Evolutionary conservation across 805 yeast species (phyloP).

Genomic region (Lachancea mirantina): DNA sequence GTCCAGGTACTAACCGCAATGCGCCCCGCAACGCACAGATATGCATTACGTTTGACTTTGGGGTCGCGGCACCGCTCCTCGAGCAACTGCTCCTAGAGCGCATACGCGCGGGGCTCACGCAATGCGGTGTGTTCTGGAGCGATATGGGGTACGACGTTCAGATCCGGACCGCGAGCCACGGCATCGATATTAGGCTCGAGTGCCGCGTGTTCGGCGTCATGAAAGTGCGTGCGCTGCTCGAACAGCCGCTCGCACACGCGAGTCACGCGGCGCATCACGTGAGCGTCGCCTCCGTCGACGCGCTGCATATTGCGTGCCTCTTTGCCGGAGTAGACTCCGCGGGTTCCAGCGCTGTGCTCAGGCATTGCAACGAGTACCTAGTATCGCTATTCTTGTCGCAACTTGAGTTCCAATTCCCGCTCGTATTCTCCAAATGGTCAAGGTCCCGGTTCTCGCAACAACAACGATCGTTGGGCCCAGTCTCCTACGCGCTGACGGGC

Average conservation of each 20-base stretch:
- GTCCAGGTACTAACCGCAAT: not conserved
- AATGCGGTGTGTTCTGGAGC: conserved; percentile 7
- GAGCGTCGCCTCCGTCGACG: conserved; percentile 1
- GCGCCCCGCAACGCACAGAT: not conserved
- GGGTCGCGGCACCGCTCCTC: not conserved
- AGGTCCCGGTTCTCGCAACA: conserved; percentile 20
- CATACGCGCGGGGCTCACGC: conserved; percentile 1
- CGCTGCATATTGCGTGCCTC: conserved; percentile 2
- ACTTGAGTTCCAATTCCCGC: conserved; percentile 31
- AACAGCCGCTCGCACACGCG: conserved; percentile 10
- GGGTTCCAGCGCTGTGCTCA: conserved; percentile 2
- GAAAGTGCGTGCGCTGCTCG: conserved; percentile 9
- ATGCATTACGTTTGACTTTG: not conserved
- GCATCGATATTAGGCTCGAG: conserved; percentile 1
- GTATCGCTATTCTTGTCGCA: conserved; percentile 27
- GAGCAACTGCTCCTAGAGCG: not conserved
- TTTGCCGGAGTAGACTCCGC: conserved; percentile 1
- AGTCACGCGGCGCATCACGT: conserved; percentile 3
- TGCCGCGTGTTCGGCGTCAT: conserved; percentile 8
- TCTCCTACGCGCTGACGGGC: conserved; percentile 23
- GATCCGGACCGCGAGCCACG: not conserved
- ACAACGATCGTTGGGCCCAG: conserved; percentile 18
- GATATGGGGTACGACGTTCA: conserved; percentile 6
- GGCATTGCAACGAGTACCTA: conserved; percentile 23
- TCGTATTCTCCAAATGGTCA: conserved; percentile 25